These are phyloP conservation scores for Leccinum pachyderme DNA, from an alignment of 1,284 basidiomycete genomes.

Conservation along the genomic window DNA sequence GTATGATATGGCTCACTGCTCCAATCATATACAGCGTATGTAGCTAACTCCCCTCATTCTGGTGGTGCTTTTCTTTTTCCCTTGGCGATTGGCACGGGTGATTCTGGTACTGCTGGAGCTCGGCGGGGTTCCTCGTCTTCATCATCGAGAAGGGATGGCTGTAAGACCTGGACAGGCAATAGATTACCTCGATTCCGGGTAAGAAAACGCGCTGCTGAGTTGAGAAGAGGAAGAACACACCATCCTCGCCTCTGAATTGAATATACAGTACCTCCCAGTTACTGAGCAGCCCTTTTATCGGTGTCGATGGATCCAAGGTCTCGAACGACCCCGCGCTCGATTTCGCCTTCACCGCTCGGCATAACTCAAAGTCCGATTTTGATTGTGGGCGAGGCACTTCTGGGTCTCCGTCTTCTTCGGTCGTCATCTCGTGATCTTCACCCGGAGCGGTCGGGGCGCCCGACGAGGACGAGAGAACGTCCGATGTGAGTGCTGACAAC, in stretches of 20 bases:
- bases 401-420: constrained; percentile 13
- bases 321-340: constrained; percentile 48
- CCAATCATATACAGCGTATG: constrained; percentile 7
- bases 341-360: constrained; percentile 47
- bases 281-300: constrained; percentile 48
- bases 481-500: constrained; percentile 55
- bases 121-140: constrained; percentile 42
- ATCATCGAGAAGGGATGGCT: constrained; percentile 42
- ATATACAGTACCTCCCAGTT: constrained; percentile 69
- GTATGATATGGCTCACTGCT: constrained; percentile 10
- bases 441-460: constrained; percentile 18
- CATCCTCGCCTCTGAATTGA: constrained; percentile 58
- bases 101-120: constrained; percentile 13
- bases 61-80: constrained; percentile 48
- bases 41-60: constrained; percentile 15
- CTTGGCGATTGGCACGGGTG: constrained; percentile 32
- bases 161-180: constrained; percentile 42
- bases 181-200: constrained; percentile 35
- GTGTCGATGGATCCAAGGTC: constrained; percentile 42
- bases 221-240: constrained; percentile 39
- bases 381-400: constrained; percentile 46
- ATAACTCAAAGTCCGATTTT: constrained; percentile 64
- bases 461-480: constrained; percentile 32
- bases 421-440: constrained; percentile 26
- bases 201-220: neutral